A percentile compares a stretch with the other conserved stretches of the same genome.
Evolutionary conservation across 2,329 filamentous ascomycete species (phyloP).

Genomic region (Ramichloridium luteum): DNA sequence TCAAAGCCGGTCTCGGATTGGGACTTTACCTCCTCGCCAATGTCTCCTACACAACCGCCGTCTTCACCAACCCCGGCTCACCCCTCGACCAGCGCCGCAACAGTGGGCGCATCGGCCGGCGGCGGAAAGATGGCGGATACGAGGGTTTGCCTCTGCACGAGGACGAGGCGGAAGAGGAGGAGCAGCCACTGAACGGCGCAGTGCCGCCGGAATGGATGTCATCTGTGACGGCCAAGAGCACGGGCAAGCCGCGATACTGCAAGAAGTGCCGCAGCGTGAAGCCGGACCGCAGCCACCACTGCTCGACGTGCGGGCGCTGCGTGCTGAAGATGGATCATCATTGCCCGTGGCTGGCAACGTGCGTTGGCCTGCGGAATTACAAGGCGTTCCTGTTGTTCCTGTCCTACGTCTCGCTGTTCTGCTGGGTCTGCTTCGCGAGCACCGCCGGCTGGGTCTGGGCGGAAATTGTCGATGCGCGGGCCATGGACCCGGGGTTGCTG

Average conservation of each 20-base stretch:
- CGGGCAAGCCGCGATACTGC: constrained; percentile 78
- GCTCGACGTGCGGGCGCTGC: constrained; percentile 84
- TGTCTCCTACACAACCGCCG: constrained; percentile 81
- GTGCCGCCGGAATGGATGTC: constrained; percentile 31
- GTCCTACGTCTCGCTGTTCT: constrained; percentile 77
- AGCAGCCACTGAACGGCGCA: constrained; percentile 4
- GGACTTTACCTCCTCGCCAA: constrained; percentile 68
- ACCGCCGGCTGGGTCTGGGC: constrained; percentile 72
- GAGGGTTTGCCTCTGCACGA: constrained; percentile 68
- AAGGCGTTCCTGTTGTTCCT: constrained; percentile 91
- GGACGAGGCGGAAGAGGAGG: constrained; percentile 35
- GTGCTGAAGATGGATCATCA: constrained; percentile 99
- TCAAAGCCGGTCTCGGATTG: constrained; percentile 48
- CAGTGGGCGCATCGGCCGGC: constrained; percentile 1
- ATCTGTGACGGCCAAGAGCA: constrained; percentile 76
- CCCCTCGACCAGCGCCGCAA: constrained; percentile 32
- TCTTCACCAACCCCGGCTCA: constrained; percentile 80
- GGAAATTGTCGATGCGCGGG: constrained; percentile 60
- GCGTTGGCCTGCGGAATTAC: constrained; percentile 87
- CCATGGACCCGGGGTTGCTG: constrained; percentile 55
- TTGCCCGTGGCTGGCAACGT: constrained; percentile 94
- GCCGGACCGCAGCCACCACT: constrained; percentile 92
- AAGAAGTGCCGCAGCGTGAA: constrained; percentile 95
- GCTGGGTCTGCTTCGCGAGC: constrained; percentile 66
- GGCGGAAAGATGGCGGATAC: constrained; percentile 44